phyloP scores from a whole-genome alignment of 129 eudicot genomes.

The Smallanthus sonchifolius region DNA sequence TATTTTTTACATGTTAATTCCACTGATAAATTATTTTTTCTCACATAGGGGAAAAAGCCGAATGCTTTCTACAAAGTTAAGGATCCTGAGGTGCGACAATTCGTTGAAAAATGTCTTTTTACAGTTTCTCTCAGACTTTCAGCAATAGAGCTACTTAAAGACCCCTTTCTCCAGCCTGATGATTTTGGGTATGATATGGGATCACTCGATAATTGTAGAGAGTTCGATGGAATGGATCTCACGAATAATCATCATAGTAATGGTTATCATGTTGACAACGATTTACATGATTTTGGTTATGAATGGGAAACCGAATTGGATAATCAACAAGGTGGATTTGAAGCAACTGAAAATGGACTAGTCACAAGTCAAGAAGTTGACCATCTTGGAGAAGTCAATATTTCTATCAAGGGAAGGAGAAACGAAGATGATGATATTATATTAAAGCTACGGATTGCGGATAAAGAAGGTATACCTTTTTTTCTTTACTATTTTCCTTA shows the following conservation, averaged over 20 bases:
- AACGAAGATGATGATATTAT: constrained; percentile 63
- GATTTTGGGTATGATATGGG: constrained; percentile 46
- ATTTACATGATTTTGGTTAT: constrained; percentile 41
- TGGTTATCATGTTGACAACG: constrained; percentile 26
- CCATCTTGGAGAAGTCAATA: constrained; percentile 45
- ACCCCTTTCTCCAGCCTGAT: constrained; percentile 75
- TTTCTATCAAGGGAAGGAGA: constrained; percentile 67
- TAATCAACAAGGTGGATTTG: constrained; percentile 30
- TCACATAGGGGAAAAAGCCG: constrained; percentile 73
- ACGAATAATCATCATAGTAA: constrained; percentile 32
- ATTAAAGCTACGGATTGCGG: constrained; percentile 70
- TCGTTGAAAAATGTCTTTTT: constrained; percentile 83
- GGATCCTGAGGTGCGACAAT: constrained; percentile 70
- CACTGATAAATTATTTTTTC: background rate
- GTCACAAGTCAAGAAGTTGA: constrained; percentile 48
- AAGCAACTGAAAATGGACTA: constrained; percentile 44
- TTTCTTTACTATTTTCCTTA: background rate
- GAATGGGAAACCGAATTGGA: constrained; percentile 45
- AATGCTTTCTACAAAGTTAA: constrained; percentile 71
- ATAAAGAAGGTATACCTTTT: constrained; percentile 62
- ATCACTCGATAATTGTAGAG: constrained; percentile 41
- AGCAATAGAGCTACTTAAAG: constrained; percentile 75
- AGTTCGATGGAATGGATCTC: constrained; percentile 42
- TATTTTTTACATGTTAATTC: background rate
- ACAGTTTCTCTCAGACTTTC: constrained; percentile 66